Base-by-base conservation (phyloP, 345 rosid genomes). In the Gossypium stocksii region DNA sequence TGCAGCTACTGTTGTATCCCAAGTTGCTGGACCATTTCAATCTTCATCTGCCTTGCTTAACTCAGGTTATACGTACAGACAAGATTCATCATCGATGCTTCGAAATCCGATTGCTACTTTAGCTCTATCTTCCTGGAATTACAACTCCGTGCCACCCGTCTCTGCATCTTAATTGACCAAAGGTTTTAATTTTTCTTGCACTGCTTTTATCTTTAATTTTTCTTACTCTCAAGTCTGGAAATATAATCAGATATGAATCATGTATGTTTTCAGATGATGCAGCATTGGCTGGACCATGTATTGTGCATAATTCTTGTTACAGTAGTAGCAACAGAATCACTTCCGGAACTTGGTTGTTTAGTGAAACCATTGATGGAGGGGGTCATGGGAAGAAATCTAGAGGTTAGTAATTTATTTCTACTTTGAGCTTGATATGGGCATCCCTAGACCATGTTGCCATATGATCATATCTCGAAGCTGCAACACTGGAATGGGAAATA, bases 121-220 rank as follows among this genome's bases (percentile, higher is more conserved):
- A n/a, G 58, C 88, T 78, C 73, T 78, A 72, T 83, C 93, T 82
- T 85, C 93, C 49, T 87, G 91, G 89, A 82, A 75, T 74, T 77
- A 46, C 60, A 77, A 82, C 70, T 67, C 90, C 19, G 51, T 54
- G 59, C 77, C 87, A 27, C 76, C 85, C 46, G 77, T 81, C 58
- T 75, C 46, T 72, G 70, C 62, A 12, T 49, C 89, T 12, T 86
- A 73, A 76, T 80, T 57, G 63, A 57, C 79, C 57, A 83, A 78
- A 82, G 93, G 93, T 90, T 79, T 58, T 14, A 10, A 43, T 45
- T 57, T 9, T 45, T 59, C 65, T 19, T 74, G 9, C 34, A 62
- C 23, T 66, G 58, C 43, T 25, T 60, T 71, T 38, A 66, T 52
- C 63, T 29, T 2, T 9, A 16, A 7, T 64, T 56, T 41, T 17